phyloP scores from a whole-genome alignment of 495 filamentous ascomycete species.

The Bacidia rubella region DNA sequence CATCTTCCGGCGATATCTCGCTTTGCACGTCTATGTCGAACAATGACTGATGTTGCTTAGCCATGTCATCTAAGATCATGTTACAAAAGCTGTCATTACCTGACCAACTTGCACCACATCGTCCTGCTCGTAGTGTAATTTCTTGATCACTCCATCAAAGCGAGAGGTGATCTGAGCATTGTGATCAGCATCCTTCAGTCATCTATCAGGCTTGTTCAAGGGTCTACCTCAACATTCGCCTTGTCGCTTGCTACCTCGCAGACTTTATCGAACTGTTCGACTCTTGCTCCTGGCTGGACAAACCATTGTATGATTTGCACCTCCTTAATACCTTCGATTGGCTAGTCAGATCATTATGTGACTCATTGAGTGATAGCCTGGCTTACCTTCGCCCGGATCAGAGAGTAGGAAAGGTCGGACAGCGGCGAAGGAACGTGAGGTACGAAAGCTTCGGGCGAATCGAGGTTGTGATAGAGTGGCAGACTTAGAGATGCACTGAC shows the following conservation, averaged over 20 bases:
- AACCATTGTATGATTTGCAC: constrained; percentile 99
- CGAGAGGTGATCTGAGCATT: constrained; percentile 66
- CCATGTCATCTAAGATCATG: neutral
- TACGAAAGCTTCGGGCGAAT: constrained; percentile 38
- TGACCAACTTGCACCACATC: constrained; percentile 92
- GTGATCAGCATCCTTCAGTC: neutral
- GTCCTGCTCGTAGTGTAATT: constrained; percentile 86
- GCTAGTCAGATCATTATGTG: neutral
- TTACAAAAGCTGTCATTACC: constrained; percentile 25
- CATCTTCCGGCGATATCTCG: constrained; percentile 41
- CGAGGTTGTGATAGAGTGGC: neutral
- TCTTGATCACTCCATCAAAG: constrained; percentile 92
- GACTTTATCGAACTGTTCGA: constrained; percentile 94
- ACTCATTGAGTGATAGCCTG: neutral
- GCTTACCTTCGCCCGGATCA: constrained; percentile 88
- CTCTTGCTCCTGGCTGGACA: constrained; percentile 84
- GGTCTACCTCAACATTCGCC: constrained; percentile 72
- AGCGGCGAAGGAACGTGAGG: constrained; percentile 38
- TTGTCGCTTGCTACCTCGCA: constrained; percentile 99
- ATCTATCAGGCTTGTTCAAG: neutral
- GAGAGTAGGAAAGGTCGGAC: constrained; percentile 83
- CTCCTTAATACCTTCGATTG: constrained; percentile 70
- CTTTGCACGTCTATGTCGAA: constrained; percentile 46
- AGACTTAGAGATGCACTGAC: neutral
- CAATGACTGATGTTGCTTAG: constrained; percentile 31